These are phyloP conservation scores for Magnaporthiopsis rhizophila DNA, from an alignment of 2,329 filamentous ascomycete genomes.

Conservation along the genomic window DNA sequence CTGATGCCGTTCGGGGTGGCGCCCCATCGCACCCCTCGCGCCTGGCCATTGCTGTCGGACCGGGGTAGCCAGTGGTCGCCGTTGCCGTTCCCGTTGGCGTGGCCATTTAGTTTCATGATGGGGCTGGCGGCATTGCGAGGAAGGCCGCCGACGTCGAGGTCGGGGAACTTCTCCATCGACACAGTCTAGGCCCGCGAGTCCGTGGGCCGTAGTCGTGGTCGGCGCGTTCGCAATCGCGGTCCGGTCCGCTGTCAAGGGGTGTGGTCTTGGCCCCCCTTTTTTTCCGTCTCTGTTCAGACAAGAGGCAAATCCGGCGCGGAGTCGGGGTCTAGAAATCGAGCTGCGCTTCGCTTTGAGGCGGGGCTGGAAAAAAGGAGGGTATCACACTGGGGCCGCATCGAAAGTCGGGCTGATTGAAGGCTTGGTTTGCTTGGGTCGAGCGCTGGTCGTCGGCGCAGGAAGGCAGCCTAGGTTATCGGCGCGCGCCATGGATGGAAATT, in stretches of 20 bases:
- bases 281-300: not conserved
- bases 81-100: conserved; percentile 17
- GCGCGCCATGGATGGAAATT: not conserved
- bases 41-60: conserved; percentile 34
- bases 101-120: conserved; percentile 21
- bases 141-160: conserved; percentile 32
- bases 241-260: not conserved
- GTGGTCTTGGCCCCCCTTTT: not conserved
- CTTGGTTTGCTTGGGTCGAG: not conserved
- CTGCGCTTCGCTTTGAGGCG: not conserved
- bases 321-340: not conserved
- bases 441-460: too few relatives aligned
- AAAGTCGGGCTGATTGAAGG: not conserved
- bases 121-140: conserved; percentile 12
- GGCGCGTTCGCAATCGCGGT: not conserved
- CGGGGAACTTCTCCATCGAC: conserved; percentile 50
- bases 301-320: not conserved
- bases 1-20: conserved; percentile 10
- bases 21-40: conserved; percentile 22
- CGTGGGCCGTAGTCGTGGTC: not conserved
- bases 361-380: not conserved
- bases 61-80: conserved; percentile 50
- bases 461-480: not conserved
- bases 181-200: not conserved
- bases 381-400: not conserved